phyloP scores from a whole-genome alignment of 2,329 filamentous ascomycete species.

The Fusarium hainanense region DNA sequence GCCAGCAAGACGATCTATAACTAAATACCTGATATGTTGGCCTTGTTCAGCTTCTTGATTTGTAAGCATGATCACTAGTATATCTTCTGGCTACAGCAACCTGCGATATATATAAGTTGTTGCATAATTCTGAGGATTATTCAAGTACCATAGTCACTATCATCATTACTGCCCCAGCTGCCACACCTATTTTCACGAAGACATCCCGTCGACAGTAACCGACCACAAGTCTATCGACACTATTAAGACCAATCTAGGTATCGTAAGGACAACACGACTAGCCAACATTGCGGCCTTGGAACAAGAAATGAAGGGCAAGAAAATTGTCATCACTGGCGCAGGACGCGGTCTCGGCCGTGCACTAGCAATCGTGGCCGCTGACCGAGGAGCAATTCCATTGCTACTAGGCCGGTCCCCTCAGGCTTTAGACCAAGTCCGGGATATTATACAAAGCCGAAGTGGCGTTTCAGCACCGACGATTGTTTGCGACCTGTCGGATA shows the following conservation, averaged over 20 bases:
- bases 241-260: no score
- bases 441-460: background rate
- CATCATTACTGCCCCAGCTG: no score
- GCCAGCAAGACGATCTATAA: background rate
- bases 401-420: background rate
- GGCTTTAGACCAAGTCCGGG: background rate
- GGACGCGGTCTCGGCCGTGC: background rate
- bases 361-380: background rate
- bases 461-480: background rate
- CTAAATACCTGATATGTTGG: background rate
- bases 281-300: background rate
- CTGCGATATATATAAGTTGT: no score
- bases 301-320: background rate
- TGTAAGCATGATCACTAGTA: background rate
- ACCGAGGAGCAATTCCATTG: background rate
- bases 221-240: no score
- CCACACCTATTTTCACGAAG: no score
- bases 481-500: background rate
- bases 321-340: slow-evolving; percentile 1
- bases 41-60: background rate
- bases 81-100: background rate
- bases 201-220: no score
- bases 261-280: background rate
- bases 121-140: no score
- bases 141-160: no score